These are phyloP conservation scores for Lecanoromycetidae sp. DNA, from an alignment of 2,329 filamentous ascomycete genomes.

Conservation along the genomic window DNA sequence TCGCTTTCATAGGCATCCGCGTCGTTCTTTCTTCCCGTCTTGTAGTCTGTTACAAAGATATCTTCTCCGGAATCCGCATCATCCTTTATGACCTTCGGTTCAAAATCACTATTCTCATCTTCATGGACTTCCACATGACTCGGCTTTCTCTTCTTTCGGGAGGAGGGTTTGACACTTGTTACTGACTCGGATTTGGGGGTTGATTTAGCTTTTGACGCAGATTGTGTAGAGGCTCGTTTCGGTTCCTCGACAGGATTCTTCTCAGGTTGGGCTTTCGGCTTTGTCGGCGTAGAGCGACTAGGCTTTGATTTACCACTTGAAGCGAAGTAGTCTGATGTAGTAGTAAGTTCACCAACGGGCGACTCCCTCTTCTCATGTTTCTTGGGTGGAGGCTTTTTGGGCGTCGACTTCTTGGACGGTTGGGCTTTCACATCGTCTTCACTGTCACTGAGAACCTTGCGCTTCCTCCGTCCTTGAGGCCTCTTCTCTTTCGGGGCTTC, in stretches of 20 bases:
- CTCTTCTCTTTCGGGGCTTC: slow-evolving; percentile 20
- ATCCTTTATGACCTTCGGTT: slow-evolving; percentile 40
- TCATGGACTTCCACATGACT: slow-evolving; percentile 29
- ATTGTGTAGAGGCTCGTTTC: slow-evolving; percentile 8
- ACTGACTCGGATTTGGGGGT: slow-evolving; percentile 18
- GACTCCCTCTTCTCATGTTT: slow-evolving; percentile 44
- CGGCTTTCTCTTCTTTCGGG: slow-evolving; percentile 25
- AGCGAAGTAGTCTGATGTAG: slow-evolving; percentile 52
- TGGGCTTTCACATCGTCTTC: slow-evolving; percentile 56
- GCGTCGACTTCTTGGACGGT: slow-evolving; percentile 31
- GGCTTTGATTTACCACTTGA: slow-evolving; percentile 43
- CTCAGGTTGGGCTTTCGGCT: slow-evolving; percentile 28
- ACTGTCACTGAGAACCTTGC: slow-evolving; percentile 70
- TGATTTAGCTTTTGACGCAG: slow-evolving; percentile 22
- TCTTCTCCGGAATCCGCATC: slow-evolving; percentile 62
- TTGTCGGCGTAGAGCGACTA: slow-evolving; percentile 35
- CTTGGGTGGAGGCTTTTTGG: slow-evolving; percentile 47
- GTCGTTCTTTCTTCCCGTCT: slow-evolving; percentile 52
- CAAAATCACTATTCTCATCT: slow-evolving; percentile 47
- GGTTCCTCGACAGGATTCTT: slow-evolving; percentile 23
- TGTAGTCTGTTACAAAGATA: slow-evolving; percentile 65
- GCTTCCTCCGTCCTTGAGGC: slow-evolving; percentile 22
- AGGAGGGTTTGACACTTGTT: slow-evolving; percentile 24
- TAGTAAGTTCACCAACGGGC: slow-evolving; percentile 44
- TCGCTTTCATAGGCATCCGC: slow-evolving; percentile 62